A percentile compares a stretch with the other conserved stretches of the same genome.
phyloP scores from a whole-genome alignment of 768 basidiomycete species.

The Naganishia vishniacii region DNA sequence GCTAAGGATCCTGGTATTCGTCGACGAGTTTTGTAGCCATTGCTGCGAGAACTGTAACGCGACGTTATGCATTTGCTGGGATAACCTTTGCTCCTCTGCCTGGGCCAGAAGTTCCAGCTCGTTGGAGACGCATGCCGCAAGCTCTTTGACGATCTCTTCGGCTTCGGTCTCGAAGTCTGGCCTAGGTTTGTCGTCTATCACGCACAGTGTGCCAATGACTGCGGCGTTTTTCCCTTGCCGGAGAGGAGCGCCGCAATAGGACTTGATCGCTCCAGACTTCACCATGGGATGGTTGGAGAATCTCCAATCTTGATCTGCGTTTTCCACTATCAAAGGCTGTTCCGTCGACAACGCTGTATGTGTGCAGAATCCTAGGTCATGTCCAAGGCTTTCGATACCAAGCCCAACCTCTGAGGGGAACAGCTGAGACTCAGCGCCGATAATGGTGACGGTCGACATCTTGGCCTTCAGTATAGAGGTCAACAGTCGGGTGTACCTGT shows the following conservation, averaged over 20 bases:
- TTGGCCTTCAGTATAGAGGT: constrained; percentile 35
- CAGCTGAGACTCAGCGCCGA: constrained; percentile 35
- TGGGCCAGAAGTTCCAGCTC: constrained; percentile 44
- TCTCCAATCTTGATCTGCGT: constrained; percentile 42
- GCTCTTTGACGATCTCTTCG: constrained; percentile 34
- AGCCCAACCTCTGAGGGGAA: constrained; percentile 34
- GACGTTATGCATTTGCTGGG: constrained; percentile 43
- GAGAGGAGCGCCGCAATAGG: constrained; percentile 43
- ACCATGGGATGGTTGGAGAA: constrained; percentile 42
- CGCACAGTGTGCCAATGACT: constrained; percentile 43
- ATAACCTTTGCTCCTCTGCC: constrained; percentile 35
- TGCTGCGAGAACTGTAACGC: constrained; percentile 45
- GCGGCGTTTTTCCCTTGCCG: constrained; percentile 33
- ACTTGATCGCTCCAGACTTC: constrained; percentile 32
- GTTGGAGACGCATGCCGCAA: constrained; percentile 43
- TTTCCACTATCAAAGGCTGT: constrained; percentile 37
- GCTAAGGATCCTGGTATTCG: constrained; percentile 28
- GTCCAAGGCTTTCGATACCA: constrained; percentile 19
- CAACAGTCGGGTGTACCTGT: constrained; percentile 42
- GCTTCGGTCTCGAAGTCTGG: constrained; percentile 32
- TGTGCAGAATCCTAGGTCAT: constrained; percentile 39
- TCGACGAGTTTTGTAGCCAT: constrained; percentile 38
- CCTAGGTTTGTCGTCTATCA: constrained; percentile 41
- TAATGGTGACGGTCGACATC: constrained; percentile 38
- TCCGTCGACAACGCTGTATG: constrained; percentile 35